These are phyloP conservation scores for Viridothelium virens DNA, from an alignment of 495 filamentous ascomycete species.

Conservation along the genomic window DNA sequence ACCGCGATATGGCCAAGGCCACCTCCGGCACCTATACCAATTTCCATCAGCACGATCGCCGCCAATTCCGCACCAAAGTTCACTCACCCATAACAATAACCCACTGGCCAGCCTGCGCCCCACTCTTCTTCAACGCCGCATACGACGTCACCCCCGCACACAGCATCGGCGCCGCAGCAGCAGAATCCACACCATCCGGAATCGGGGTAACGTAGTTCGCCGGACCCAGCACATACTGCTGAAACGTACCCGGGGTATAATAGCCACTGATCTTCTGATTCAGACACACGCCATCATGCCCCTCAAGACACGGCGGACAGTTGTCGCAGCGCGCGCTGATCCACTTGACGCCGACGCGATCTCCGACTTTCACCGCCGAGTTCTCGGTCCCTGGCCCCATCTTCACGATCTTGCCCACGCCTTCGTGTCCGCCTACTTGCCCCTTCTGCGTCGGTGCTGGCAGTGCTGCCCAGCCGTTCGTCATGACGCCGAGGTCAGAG, in stretches of 20 bases:
- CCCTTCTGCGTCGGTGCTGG: conserved; percentile 54
- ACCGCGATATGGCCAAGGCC: conserved; percentile 59
- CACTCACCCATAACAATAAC: conserved; percentile 50
- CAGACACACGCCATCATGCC: conserved; percentile 53
- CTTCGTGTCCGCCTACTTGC: conserved; percentile 54
- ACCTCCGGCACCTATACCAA: conserved; percentile 47
- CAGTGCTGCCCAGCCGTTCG: conserved; percentile 42
- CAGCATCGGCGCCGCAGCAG: conserved; percentile 52
- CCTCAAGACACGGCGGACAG: conserved; percentile 50
- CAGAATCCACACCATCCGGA: conserved; percentile 51
- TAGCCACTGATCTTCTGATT: conserved; percentile 49
- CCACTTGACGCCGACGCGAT: conserved; percentile 44
- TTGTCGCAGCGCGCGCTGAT: conserved; percentile 40
- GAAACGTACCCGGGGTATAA: conserved; percentile 61
- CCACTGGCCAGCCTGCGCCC: conserved; percentile 53
- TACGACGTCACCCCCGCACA: conserved; percentile 39
- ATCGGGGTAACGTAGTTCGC: conserved; percentile 62
- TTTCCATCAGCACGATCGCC: conserved; percentile 7
- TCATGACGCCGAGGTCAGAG: conserved; percentile 58
- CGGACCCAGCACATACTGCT: conserved; percentile 59
- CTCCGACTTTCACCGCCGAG: conserved; percentile 53
- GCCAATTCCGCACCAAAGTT: background rate
- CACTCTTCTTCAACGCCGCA: conserved; percentile 44
- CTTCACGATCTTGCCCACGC: conserved; percentile 45
- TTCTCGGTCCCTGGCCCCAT: conserved; percentile 46